Evolutionary conservation across 768 basidiomycete genomes (phyloP).

Genomic region (Russula griseocarnosa): DNA sequence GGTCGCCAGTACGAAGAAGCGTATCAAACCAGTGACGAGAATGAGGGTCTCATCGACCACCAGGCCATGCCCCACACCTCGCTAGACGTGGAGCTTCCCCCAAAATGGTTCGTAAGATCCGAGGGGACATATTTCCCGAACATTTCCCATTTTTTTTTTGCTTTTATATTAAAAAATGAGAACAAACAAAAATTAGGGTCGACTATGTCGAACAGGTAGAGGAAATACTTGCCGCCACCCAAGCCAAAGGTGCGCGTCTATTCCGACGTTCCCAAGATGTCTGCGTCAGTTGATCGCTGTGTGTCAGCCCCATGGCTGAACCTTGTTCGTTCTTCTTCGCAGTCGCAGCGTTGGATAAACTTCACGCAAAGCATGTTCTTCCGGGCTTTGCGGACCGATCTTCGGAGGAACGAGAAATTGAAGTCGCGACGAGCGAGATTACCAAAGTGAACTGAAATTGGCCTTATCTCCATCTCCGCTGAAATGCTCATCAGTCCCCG

Average conservation of each 20-base stretch:
- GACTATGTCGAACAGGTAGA: slow-evolving; percentile 90
- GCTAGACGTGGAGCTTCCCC: slow-evolving; percentile 64
- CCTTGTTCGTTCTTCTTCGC: slow-evolving; percentile 30
- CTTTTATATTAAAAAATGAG: not conserved
- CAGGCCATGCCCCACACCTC: slow-evolving; percentile 47
- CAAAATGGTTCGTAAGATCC: slow-evolving; percentile 64
- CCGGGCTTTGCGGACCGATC: slow-evolving; percentile 96
- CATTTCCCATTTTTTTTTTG: slow-evolving; percentile 26
- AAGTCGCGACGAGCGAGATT: slow-evolving; percentile 77
- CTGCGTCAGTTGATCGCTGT: slow-evolving; percentile 24
- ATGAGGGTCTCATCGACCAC: slow-evolving; percentile 56
- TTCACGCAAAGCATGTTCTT: slow-evolving; percentile 92
- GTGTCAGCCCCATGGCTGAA: slow-evolving; percentile 26
- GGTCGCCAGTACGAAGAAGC: slow-evolving; percentile 46
- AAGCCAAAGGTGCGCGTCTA: slow-evolving; percentile 68
- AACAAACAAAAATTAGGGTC: slow-evolving; percentile 54
- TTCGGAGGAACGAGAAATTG: slow-evolving; percentile 92
- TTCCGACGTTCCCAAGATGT: slow-evolving; percentile 16
- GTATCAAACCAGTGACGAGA: slow-evolving; percentile 55
- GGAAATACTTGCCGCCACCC: slow-evolving; percentile 61
- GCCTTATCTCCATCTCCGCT: slow-evolving; percentile 19
- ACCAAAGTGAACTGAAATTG: slow-evolving; percentile 58
- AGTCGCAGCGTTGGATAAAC: slow-evolving; percentile 89
- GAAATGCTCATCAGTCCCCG: slow-evolving; percentile 6
- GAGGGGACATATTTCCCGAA: slow-evolving; percentile 21